Percentiles rank a stretch among this genome's conserved stretches.
Evolutionary conservation across 169 alveolate species (phyloP).

Genomic region (Eimeria necatrix): DNA sequence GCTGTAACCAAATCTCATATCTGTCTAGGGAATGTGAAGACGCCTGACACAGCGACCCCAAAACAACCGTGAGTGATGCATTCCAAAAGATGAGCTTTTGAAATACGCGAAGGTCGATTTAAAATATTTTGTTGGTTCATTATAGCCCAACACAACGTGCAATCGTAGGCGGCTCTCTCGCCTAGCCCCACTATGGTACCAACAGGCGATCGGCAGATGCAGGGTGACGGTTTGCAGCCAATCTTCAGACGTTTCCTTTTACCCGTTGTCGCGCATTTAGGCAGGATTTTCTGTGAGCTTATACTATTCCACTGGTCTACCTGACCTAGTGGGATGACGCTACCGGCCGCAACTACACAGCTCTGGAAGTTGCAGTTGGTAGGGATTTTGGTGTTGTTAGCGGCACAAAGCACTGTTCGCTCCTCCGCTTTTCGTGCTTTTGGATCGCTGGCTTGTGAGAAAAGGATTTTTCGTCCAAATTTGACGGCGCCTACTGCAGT

Average conservation of each 20-base stretch:
- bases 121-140: no score
- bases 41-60: no score
- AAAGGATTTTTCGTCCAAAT: background rate
- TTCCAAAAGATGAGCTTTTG: no score
- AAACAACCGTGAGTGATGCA: no score
- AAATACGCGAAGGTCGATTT: no score
- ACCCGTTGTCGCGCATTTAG: background rate
- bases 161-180: no score
- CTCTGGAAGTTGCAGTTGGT: background rate
- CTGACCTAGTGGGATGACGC: constrained; percentile 66
- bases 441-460: no score
- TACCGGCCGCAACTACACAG: background rate
- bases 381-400: constrained; percentile 14
- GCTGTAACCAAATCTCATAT: no score
- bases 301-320: constrained; percentile 27
- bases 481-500: background rate
- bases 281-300: background rate
- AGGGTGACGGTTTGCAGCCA: background rate
- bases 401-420: background rate
- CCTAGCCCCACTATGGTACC: background rate
- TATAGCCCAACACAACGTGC: no score
- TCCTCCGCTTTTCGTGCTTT: constrained; percentile 32
- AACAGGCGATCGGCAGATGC: background rate
- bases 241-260: background rate
- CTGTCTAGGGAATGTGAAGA: no score